Conservation (phyloP, 805 yeast species). For the Saturnispora serradocipensis region DNA sequence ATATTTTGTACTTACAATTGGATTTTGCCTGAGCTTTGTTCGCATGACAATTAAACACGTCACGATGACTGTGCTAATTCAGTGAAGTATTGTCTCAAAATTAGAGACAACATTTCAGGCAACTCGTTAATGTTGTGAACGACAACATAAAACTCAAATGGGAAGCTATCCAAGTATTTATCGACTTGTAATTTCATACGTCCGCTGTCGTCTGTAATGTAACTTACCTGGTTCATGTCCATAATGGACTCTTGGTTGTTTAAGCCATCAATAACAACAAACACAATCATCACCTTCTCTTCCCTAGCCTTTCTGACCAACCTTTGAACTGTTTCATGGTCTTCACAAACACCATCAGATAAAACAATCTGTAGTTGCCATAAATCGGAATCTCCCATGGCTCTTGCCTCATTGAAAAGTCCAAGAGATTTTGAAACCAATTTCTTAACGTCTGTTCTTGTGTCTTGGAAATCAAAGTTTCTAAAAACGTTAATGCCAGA, state of each 20-base stretch:
- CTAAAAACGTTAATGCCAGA: slow-evolving; percentile 79
- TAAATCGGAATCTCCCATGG: slow-evolving; percentile 44
- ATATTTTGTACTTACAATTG: background rate
- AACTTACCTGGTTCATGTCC: slow-evolving; percentile 90
- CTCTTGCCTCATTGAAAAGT: slow-evolving; percentile 53
- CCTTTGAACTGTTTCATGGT: slow-evolving; percentile 73
- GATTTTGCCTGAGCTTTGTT: background rate
- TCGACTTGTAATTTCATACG: slow-evolving; percentile 65
- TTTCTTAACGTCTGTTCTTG: slow-evolving; percentile 71
- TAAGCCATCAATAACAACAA: slow-evolving; percentile 88
- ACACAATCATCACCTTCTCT: slow-evolving; percentile 86
- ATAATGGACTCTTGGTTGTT: slow-evolving; percentile 75
- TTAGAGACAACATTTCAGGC: slow-evolving; percentile 84
- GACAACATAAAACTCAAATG: slow-evolving; percentile 93
- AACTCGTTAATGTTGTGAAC: slow-evolving; percentile 82
- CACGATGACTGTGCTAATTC: slow-evolving; percentile 38
- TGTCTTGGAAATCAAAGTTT: slow-evolving; percentile 85
- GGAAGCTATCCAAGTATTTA: slow-evolving; percentile 85
- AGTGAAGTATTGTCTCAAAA: slow-evolving; percentile 84
- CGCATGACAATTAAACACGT: background rate
- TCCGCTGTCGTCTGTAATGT: slow-evolving; percentile 63
- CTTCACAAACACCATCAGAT: slow-evolving; percentile 97
- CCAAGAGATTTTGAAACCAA: slow-evolving; percentile 64
- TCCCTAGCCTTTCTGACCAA: slow-evolving; percentile 89
- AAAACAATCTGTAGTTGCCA: slow-evolving; percentile 92